These are phyloP conservation scores for Apiotrichum gamsii DNA, from an alignment of 1,284 basidiomycete species.

Conservation along the genomic window DNA sequence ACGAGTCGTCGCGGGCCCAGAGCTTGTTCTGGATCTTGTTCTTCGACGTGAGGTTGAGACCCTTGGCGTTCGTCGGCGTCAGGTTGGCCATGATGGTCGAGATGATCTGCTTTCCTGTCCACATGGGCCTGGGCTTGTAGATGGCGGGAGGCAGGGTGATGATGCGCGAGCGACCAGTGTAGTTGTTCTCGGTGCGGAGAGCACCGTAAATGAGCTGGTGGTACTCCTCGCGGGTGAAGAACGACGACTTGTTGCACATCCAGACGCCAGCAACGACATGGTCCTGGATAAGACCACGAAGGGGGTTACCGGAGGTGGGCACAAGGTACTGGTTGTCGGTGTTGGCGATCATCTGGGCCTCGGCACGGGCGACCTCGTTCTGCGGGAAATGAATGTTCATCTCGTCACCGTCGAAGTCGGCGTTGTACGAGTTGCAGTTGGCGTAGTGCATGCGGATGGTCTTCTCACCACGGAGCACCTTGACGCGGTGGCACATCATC, in stretches of 20 bases:
- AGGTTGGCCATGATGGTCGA: conserved; percentile 89
- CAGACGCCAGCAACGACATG: conserved; percentile 98
- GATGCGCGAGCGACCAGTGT: conserved; percentile 62
- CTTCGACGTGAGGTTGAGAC: conserved; percentile 78
- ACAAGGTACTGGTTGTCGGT: conserved; percentile 99
- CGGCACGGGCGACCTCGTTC: conserved; percentile 77
- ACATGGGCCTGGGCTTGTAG: conserved; percentile 81
- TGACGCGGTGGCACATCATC: conserved; percentile 98
- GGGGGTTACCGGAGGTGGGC: conserved; percentile 93
- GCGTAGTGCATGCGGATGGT: conserved; percentile 99
- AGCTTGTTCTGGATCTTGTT: conserved; percentile 78
- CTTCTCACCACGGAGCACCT: conserved; percentile 90
- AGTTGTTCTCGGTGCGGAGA: conserved; percentile 78
- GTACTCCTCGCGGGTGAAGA: conserved; percentile 93
- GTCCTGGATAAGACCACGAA: conserved; percentile 97
- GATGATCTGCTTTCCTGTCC: conserved; percentile 98
- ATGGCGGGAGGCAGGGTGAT: conserved; percentile 84
- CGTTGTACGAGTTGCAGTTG: conserved; percentile 99
- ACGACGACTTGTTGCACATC: conserved; percentile 96
- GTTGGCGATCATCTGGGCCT: conserved; percentile 90
- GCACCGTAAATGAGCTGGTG: conserved; percentile 96
- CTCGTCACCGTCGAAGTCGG: conserved; percentile 99
- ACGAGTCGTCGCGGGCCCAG: conserved; percentile 56
- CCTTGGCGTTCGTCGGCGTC: conserved; percentile 71
- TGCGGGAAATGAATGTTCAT: conserved; percentile 99